Percentiles rank a stretch among this genome's conserved stretches.
Conservation (phyloP, 805 yeast species). For the Kregervanrija delftensis region DNA sequence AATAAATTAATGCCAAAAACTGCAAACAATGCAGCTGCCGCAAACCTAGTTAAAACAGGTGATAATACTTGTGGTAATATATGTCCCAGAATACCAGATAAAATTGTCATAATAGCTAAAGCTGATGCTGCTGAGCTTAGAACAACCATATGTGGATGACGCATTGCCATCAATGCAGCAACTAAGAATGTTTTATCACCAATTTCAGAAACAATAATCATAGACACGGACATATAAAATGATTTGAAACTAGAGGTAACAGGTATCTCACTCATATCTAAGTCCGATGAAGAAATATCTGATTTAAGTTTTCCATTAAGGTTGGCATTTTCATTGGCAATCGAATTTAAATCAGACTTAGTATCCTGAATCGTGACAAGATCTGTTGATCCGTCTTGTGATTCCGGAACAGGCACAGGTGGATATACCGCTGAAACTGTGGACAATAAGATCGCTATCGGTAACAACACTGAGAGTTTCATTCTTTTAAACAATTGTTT, state of each 20-base stretch:
- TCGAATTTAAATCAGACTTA: background rate
- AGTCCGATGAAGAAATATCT: background rate
- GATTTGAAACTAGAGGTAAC: constrained; percentile 24
- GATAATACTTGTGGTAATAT: constrained; percentile 81
- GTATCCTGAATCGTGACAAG: constrained; percentile 12
- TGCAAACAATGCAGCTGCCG: constrained; percentile 76
- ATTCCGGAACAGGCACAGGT: constrained; percentile 3
- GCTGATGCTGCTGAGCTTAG: constrained; percentile 84
- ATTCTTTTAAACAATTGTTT: background rate
- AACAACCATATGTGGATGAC: constrained; percentile 75
- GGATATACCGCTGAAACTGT: constrained; percentile 14
- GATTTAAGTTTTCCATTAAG: background rate
- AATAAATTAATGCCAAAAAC: constrained; percentile 75
- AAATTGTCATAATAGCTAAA: constrained; percentile 80
- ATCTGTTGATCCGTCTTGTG: constrained; percentile 6
- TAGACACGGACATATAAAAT: constrained; percentile 73
- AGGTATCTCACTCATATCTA: too few relatives aligned
- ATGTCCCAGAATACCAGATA: constrained; percentile 89
- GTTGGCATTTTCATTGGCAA: background rate
- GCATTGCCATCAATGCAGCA: constrained; percentile 98
- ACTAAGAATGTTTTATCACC: constrained; percentile 97
- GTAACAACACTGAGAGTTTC: background rate
- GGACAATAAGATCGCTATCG: background rate
- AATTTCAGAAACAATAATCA: constrained; percentile 93
- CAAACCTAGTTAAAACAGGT: constrained; percentile 66